phyloP scores from a whole-genome alignment of 2,329 filamentous ascomycete genomes.

The Claviceps spartinae region DNA sequence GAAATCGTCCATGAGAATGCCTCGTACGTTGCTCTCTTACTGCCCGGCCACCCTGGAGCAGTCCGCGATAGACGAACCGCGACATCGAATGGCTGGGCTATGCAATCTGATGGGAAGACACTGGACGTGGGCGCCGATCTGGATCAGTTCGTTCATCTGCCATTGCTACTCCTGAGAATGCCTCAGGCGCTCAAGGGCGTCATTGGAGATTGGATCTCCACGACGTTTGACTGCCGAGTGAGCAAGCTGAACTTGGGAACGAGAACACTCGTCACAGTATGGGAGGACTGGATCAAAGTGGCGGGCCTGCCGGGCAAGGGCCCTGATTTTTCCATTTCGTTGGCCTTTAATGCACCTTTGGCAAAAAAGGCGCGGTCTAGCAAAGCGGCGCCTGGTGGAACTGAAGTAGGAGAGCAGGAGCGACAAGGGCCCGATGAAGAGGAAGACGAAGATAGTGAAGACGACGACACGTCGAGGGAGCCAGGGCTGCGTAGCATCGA shows the following conservation, averaged over 20 bases:
- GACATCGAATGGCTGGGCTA: slow-evolving; percentile 8
- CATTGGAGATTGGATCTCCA: slow-evolving; percentile 36
- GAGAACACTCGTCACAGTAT: slow-evolving; percentile 32
- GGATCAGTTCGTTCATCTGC: slow-evolving; percentile 31
- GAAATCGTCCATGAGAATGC: slow-evolving; percentile 40
- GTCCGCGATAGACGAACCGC: slow-evolving; percentile 5
- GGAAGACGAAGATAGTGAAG: slow-evolving; percentile 7
- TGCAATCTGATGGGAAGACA: slow-evolving; percentile 9
- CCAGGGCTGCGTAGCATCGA: slow-evolving; percentile 32
- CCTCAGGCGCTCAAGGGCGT: slow-evolving; percentile 36
- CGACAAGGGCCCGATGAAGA: neutral
- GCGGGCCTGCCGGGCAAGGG: slow-evolving; percentile 22
- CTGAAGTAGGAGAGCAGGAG: neutral
- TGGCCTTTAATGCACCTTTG: slow-evolving; percentile 35
- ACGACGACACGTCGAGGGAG: slow-evolving; percentile 7
- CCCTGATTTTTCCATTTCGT: slow-evolving; percentile 33
- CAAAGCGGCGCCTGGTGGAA: neutral
- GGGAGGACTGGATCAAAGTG: slow-evolving; percentile 37
- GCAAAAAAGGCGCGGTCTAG: slow-evolving; percentile 3
- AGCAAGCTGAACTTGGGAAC: slow-evolving; percentile 36
- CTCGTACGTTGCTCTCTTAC: slow-evolving; percentile 34
- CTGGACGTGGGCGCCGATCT: slow-evolving; percentile 5
- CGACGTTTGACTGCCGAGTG: slow-evolving; percentile 43
- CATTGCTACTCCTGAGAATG: slow-evolving; percentile 42
- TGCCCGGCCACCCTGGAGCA: slow-evolving; percentile 23